Evolutionary conservation across 2,329 filamentous ascomycete species (phyloP), one percentile per base, ranked within the genome.

Genomic region (Trichoderma atroviride): DNA sequence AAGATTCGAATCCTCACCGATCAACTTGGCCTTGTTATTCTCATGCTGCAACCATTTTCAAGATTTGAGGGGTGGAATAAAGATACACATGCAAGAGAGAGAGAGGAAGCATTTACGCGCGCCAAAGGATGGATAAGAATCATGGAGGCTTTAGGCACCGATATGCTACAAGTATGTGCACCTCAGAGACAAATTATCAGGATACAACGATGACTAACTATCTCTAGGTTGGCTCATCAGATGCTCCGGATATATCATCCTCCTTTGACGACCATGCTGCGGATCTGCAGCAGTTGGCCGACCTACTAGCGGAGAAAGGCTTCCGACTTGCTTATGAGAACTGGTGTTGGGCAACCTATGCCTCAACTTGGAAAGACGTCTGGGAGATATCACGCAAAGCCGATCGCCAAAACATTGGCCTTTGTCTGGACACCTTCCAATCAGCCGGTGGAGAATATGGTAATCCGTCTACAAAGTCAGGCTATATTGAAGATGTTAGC

Each of bases 341-440:
- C 75, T 94, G 91, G 91, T 93, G 91, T 79, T 94, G 91, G 92
- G 89, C 89, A 0, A 92, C 91, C 0, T 86, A 88, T 60, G 89
- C 91, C 0, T 86, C 89, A 0, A 83, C 81, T 0, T 95, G 91
- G 92, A 86, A 85, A 72, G 84, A 89, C 60, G 89, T 89, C 0
- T 94, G 90, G 90, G 80, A 86, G 2, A 89, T 94, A 14, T 89
- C 92, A 4, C 75, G 85, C 71, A 83, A 82, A 56, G 89, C 89
- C 2, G 80, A 92, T 72, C 79, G 88, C 3, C 82, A 84, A 0
- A 94, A 94, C 71, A 82, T 93, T 13, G 91, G 92, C 0, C 81
- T 94, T 0, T 94, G 91, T 73, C 84, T 95, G 1, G 91, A 95
- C 73, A 94, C 91, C 0, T 94, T 94, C 79, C 91, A 94, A 76